Conservation (phyloP, 768 basidiomycete genomes). For the Dioszegia crocea region DNA sequence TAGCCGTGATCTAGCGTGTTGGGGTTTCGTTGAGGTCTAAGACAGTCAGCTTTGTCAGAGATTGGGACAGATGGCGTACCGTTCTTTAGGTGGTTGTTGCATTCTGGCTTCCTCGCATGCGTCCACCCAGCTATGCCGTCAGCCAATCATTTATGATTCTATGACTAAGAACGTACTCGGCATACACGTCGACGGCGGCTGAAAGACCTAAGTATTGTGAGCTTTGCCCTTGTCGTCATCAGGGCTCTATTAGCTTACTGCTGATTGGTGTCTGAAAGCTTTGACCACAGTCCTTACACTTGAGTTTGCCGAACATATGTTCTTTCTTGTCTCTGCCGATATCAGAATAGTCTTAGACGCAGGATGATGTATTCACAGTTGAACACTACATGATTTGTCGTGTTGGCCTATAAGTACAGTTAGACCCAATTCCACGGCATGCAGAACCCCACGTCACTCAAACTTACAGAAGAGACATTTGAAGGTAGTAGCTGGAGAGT, state of each 20-base stretch:
- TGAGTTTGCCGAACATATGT: conserved; percentile 75
- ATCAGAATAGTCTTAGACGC: conserved; percentile 57
- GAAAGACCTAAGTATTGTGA: conserved; percentile 15
- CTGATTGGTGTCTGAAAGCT: conserved; percentile 84
- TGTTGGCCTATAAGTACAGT: too few species aligned
- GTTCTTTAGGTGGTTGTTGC: conserved; percentile 29
- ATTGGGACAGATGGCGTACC: conserved; percentile 17
- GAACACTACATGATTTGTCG: conserved; percentile 34
- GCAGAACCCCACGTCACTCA: too few species aligned
- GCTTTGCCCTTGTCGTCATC: background rate
- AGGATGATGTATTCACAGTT: conserved; percentile 22
- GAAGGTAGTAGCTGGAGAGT: conserved; percentile 38
- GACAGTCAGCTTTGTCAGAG: background rate
- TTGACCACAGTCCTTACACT: conserved; percentile 73
- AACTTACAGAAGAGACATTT: conserved; percentile 49
- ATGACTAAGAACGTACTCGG: conserved; percentile 69
- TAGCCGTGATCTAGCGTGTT: conserved; percentile 26
- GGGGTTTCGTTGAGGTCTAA: conserved; percentile 19
- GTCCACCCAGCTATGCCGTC: conserved; percentile 42
- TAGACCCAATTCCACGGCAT: too few species aligned
- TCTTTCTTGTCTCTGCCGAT: conserved; percentile 59
- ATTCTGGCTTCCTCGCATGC: conserved; percentile 42
- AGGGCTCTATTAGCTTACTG: conserved; percentile 41
- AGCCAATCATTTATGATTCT: background rate
- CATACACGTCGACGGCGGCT: conserved; percentile 57